Base-by-base conservation (phyloP, 1,284 basidiomycete genomes). In the Cryptococcus sp. region DNA sequence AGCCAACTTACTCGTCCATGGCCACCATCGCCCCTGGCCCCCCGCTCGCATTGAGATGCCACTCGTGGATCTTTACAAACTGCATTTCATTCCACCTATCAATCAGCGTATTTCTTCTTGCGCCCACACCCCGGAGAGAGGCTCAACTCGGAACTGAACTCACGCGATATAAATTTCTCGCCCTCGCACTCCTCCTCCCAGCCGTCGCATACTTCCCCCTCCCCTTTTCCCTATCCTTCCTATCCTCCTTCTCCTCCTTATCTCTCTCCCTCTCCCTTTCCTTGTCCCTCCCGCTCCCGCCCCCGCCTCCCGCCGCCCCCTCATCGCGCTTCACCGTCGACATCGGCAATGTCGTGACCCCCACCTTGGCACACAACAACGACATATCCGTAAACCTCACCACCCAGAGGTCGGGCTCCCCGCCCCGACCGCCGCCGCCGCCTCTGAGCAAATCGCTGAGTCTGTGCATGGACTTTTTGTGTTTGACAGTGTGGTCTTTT, bases 371-470 rank as follows among this genome's bases (percentile, higher is more conserved):
- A 74, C 94, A 98, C 50, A 91, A 83, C 45, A 98, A 79, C 12
- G 93, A 87, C 46, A 98, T 94, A 72, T 98, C 95, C 54, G 93
- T 93, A 79, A 98, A 98, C 60, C 50, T 70, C 68, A 98, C 89
- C 53, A 95, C 81, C 95, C 95, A 98, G 50, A 93, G 71, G 66
- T 98, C 94, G 69, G 87, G 87, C 79, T 87, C 87, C 40, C 86
- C 83, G 13, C 63, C 73, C n/a, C n/a, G n/a, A n/a, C n/a, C n/a
- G n/a, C 13, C 9, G 6, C 40, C 15, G 9, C 63, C 44, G 35
- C 67, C 63, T 61, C 81, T 68, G 63, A 77, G 59, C 15, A 79
- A 72, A 65, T 94, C 91, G 68, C 88, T 91, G 42, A 95, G 78
- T 11, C 90, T 84, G 68, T 87, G 87, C 79, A 91, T 86, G 1